Base-by-base conservation (phyloP, 495 filamentous ascomycete genomes). In the Aspergillus haitiensis region DNA sequence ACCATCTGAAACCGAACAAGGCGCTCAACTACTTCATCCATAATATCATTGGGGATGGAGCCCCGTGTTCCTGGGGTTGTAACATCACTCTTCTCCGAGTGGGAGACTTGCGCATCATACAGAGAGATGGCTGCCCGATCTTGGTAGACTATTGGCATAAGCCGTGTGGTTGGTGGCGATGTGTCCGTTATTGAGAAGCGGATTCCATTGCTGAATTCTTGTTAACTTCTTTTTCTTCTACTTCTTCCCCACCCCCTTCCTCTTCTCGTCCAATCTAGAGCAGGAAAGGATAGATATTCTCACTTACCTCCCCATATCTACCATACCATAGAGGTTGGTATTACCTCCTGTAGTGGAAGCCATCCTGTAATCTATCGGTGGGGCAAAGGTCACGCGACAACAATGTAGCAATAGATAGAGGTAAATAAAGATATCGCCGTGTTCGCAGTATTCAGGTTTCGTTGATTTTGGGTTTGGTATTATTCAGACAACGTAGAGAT, bases 141-240 rank as follows among this genome's bases (percentile, higher is more conserved):
- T 62, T 84, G 84, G 71, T 89, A 94, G 57, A 96, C 45, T 42
- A 85, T 91, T 36, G 80, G 87, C 55, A 95, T 81, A 36, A 90
- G 81, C 12, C 92, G 84, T 11, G 86, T 74, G 6, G 75, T 82
- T 3, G 86, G 82, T 7, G 87, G 87, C 1, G 85, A 81, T 36
- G 93, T 79, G 59, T 89, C 83, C 15, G 91, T 88, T 57, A 96
- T 91, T 13, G 89, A 93, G 79, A 95, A 94, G 45, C 92, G 91
- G 64, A 96, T 92, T 60, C 91, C 92, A 80, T 96, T 96, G 78
- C 92, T 95, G 32, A 16, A 16, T 42, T 37, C 18, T 27, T 27
- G 21, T 27, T 27, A 27, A 27, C 3, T 27, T 27, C 21, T 27
- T 27, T 3, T 27, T 27, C 21, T 27, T 27, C 21, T 27, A 1